phyloP scores from a whole-genome alignment of 176 grass and related monocot genomes.

The Triticum monococcum region DNA sequence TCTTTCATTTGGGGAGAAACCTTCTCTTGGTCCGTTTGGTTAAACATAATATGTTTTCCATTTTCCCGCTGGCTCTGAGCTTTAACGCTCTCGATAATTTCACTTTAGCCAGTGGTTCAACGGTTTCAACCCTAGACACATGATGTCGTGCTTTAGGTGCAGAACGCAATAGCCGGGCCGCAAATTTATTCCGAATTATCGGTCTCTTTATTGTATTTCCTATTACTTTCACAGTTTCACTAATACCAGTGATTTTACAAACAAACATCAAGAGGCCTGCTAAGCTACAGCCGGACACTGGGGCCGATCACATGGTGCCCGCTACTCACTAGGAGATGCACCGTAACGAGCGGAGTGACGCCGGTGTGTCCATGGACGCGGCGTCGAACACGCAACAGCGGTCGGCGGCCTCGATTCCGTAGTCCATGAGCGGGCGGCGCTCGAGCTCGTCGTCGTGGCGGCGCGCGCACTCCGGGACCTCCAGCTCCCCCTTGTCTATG shows the following conservation, averaged over 20 bases:
- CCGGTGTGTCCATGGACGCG: constrained; percentile 59
- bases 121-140: background rate
- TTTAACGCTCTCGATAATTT: no score
- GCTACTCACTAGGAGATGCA: constrained; percentile 39
- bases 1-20: background rate
- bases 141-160: background rate
- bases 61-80: no score
- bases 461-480: constrained; percentile 65
- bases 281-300: background rate
- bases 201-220: background rate
- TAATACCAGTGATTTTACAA: background rate
- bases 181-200: no score
- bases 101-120: background rate
- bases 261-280: background rate
- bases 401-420: constrained; percentile 57
- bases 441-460: constrained; percentile 81
- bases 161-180: background rate
- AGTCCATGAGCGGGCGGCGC: constrained; percentile 83
- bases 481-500: constrained; percentile 53
- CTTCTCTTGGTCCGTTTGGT: background rate
- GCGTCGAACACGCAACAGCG: constrained; percentile 51
- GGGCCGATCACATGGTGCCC: background rate
- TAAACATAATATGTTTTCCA: background rate
- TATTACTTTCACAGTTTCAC: background rate
- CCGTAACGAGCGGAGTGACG: constrained; percentile 59